Percentiles rank a stretch among this genome's conserved stretches.
phyloP scores from a whole-genome alignment of 1,284 basidiomycete genomes.

The Malassezia slooffiae region DNA sequence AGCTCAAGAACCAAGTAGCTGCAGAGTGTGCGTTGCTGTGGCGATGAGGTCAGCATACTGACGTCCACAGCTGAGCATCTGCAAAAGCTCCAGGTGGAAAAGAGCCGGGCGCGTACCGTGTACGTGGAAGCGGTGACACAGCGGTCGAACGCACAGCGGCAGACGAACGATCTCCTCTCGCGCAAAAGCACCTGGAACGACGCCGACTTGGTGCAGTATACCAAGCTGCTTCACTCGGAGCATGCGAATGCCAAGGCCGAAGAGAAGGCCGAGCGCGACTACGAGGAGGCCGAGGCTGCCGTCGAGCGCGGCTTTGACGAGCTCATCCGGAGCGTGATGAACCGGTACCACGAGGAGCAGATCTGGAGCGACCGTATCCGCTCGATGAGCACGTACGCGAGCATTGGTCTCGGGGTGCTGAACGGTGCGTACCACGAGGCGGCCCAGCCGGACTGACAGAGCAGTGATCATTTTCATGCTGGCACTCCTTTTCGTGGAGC shows the following conservation, averaged over 20 bases:
- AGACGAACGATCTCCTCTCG: slow-evolving; percentile 35
- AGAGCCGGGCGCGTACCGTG: slow-evolving; percentile 16
- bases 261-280: slow-evolving; percentile 19
- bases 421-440: slow-evolving; percentile 31
- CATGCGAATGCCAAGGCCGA: slow-evolving; percentile 27
- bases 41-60: background rate
- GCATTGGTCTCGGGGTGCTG: slow-evolving; percentile 28
- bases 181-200: slow-evolving; percentile 36
- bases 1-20: slow-evolving; percentile 21
- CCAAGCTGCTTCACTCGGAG: slow-evolving; percentile 32
- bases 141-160: slow-evolving; percentile 26
- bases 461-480: slow-evolving; percentile 35
- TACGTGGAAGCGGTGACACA: slow-evolving; percentile 28
- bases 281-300: slow-evolving; percentile 24
- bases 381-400: slow-evolving; percentile 31
- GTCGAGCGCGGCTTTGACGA: slow-evolving; percentile 34
- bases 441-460: background rate
- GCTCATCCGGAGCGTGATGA: slow-evolving; percentile 33
- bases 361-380: slow-evolving; percentile 41
- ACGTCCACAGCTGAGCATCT: slow-evolving; percentile 19
- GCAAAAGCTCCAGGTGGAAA: slow-evolving; percentile 10
- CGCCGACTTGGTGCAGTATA: slow-evolving; percentile 31
- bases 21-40: slow-evolving; percentile 10
- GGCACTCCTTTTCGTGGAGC: slow-evolving; percentile 41
- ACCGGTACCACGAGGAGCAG: slow-evolving; percentile 43